Percentiles rank a stretch among this genome's conserved stretches.
Evolutionary conservation across 1,139 yeast species (phyloP).

Genomic region (Lodderomyces parapsilosis): DNA sequence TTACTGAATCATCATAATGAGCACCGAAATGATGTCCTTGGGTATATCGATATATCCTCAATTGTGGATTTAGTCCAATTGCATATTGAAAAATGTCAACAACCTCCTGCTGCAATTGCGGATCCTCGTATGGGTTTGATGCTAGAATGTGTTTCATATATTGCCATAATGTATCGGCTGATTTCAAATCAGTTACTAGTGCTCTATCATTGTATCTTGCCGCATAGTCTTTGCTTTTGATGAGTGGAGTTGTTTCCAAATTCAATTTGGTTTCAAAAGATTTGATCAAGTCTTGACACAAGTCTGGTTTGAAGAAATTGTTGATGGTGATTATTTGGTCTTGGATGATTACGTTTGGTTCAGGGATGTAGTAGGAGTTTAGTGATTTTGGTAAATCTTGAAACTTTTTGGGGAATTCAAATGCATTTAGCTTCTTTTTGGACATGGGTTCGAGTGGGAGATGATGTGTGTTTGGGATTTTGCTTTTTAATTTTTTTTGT

Average conservation of each 20-base stretch:
- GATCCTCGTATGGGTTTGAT: constrained; percentile 33
- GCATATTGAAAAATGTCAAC: constrained; percentile 34
- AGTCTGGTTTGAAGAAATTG: constrained; percentile 40
- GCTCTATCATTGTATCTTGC: constrained; percentile 59
- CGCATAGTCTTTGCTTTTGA: constrained; percentile 55
- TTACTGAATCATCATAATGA: constrained; percentile 63
- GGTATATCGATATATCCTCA: constrained; percentile 55
- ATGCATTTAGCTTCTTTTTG: neutral
- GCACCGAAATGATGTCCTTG: constrained; percentile 63
- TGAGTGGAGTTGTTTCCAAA: constrained; percentile 50
- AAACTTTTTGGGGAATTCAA: constrained; percentile 29
- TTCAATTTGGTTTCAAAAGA: constrained; percentile 31
- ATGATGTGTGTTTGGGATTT: too few species aligned
- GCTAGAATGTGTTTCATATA: constrained; percentile 35
- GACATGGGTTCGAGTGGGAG: neutral
- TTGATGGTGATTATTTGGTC: constrained; percentile 48
- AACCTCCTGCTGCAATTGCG: constrained; percentile 20
- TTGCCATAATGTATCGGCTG: constrained; percentile 46
- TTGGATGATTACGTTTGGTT: constrained; percentile 27
- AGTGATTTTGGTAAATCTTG: constrained; percentile 20
- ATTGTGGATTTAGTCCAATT: constrained; percentile 55
- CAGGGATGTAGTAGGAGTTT: constrained; percentile 34
- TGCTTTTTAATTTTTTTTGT: neutral
- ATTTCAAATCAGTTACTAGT: constrained; percentile 35
- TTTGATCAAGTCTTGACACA: constrained; percentile 45